phyloP scores from a whole-genome alignment of 768 basidiomycete genomes.

The Coprinopsis sp. region DNA sequence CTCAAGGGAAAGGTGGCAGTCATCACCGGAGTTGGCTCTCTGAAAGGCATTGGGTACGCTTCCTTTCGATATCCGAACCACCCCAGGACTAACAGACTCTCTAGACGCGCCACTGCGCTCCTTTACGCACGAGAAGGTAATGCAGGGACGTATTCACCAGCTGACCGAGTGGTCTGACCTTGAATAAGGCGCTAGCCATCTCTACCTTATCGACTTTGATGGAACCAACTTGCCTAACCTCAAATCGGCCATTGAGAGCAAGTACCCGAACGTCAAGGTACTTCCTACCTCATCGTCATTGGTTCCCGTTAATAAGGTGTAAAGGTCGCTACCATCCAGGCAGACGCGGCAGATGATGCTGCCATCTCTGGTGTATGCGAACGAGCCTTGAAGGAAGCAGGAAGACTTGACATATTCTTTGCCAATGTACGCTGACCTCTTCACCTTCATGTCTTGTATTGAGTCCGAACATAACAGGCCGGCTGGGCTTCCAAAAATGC shows the following conservation, averaged over 20 bases:
- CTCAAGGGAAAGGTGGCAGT: conserved; percentile 79
- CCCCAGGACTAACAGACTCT: no score
- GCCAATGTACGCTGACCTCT: conserved; percentile 65
- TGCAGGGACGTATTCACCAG: conserved; percentile 2
- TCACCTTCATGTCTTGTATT: not conserved
- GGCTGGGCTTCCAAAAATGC: conserved; percentile 47
- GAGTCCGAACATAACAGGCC: conserved; percentile 42
- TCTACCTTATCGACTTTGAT: conserved; percentile 74
- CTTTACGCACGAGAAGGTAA: conserved; percentile 78
- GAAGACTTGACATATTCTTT: conserved; percentile 89
- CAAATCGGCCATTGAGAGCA: conserved; percentile 57
- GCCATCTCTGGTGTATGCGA: conserved; percentile 67
- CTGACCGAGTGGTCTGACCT: conserved; percentile 7
- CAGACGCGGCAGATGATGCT: conserved; percentile 78
- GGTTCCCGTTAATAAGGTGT: not conserved
- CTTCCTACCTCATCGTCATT: conserved; percentile 12
- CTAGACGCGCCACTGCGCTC: conserved; percentile 66
- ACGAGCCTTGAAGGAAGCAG: conserved; percentile 73
- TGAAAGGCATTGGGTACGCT: conserved; percentile 83
- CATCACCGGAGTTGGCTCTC: conserved; percentile 82
- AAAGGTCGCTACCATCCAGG: conserved; percentile 76
- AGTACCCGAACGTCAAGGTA: conserved; percentile 80
- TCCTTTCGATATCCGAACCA: no score
- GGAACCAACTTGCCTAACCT: conserved; percentile 65
- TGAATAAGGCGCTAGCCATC: conserved; percentile 60